A percentile compares a stretch with the other conserved stretches of the same genome.
Conservation (phyloP, 495 filamentous ascomycete species). For the Bathelium albidoporum region DNA sequence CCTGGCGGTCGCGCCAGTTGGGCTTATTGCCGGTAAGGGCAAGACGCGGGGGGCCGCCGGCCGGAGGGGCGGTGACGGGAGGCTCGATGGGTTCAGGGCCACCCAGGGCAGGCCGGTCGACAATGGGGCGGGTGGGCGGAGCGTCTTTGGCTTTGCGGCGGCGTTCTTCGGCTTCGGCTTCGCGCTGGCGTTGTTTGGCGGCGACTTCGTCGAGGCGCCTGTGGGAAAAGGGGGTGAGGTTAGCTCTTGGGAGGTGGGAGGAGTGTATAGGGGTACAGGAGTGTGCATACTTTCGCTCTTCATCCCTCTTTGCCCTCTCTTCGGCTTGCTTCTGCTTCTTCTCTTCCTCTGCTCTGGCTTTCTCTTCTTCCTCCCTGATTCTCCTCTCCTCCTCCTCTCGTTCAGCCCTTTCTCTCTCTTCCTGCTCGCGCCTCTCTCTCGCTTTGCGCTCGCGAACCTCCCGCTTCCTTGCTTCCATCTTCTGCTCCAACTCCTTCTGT, state of each 20-base stretch:
- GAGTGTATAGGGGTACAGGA: background rate
- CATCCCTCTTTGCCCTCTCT: constrained; percentile 70
- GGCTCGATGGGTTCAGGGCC: constrained; percentile 16
- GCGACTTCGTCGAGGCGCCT: constrained; percentile 60
- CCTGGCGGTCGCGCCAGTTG: constrained; percentile 79
- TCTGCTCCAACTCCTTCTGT: constrained; percentile 77
- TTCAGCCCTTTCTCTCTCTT: constrained; percentile 63
- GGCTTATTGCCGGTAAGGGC: constrained; percentile 53
- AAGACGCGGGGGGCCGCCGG: constrained; percentile 55
- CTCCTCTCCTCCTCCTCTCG: constrained; percentile 79
- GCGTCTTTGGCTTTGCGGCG: constrained; percentile 31
- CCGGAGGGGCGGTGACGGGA: constrained; percentile 30
- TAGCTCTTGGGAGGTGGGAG: constrained; percentile 1
- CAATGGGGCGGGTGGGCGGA: constrained; percentile 23
- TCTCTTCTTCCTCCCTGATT: constrained; percentile 72
- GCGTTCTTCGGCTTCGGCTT: constrained; percentile 47
- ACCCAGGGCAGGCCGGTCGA: constrained; percentile 29
- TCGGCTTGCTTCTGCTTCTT: constrained; percentile 50
- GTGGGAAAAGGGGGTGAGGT: constrained; percentile 11
- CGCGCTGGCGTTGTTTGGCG: constrained; percentile 53
- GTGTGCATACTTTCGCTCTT: constrained; percentile 51
- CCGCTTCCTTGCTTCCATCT: constrained; percentile 76
- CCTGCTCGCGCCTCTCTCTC: constrained; percentile 68
- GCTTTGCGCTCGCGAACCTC: constrained; percentile 65
- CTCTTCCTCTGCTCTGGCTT: constrained; percentile 61